Evolutionary conservation across 768 basidiomycete genomes (phyloP), one percentile per base, ranked within the genome.

Genomic region (Symmetrospora coprosmae): DNA sequence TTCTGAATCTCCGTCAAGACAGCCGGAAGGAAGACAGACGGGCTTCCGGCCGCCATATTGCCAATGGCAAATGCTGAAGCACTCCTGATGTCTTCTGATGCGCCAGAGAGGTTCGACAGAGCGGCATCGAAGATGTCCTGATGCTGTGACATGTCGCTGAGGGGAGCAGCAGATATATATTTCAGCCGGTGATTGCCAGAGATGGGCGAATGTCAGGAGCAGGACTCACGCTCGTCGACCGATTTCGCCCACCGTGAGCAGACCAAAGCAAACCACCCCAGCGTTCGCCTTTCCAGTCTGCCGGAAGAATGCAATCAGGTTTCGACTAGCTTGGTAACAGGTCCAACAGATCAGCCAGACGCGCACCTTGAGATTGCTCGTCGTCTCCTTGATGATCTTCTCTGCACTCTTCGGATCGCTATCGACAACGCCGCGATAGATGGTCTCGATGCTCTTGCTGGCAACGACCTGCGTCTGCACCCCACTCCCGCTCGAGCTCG

Each of bases 41-140:
- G 76, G 67, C 88, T 92, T 4, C 94, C 94, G 38, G 96, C 91
- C 13, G 91, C 87, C 49, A 99, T 86, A 71, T 96, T 97, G 35
- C 91, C 90, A 33, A 86, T 86, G 50, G 94, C 87, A 67, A 96
- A 96, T 0, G 94, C 88, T 34, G 92, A 91, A 34, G 91, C 87
- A 33, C 86, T 81, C 43, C 89, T 79, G 14, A 88, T 78, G 41
- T 92, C 87, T 70, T 97, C 91, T 60, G 85, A 81, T 35, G 86
- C 82, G 1, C 81, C 77, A 2, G 78, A 73, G 70, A 94, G 91
- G 61, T 81, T 80, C 13, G 83, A 79, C 39, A 94, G 80, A 0
- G 83, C 78, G 51, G 79, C 77, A 30, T 76, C 74, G 73, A 96
- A 97, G 21, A 87, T 77, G n/a, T 85, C 83, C 35, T 78, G 75